Conservation (phyloP, 2,329 filamentous ascomycete species). For the Cercospora sp. region DNA sequence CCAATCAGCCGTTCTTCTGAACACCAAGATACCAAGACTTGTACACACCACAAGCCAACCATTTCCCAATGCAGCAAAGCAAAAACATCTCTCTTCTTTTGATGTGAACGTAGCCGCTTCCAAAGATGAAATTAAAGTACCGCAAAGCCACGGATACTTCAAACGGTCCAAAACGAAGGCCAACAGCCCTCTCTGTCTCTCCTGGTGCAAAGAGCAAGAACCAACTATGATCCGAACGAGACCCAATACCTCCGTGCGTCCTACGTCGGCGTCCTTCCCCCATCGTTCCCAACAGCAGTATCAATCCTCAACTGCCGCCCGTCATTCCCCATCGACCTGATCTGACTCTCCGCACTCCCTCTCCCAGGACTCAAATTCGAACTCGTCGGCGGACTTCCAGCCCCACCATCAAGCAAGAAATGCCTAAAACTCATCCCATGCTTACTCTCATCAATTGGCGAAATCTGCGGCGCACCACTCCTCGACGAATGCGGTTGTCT, state of each 20-base stretch:
- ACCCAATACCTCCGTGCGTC: neutral
- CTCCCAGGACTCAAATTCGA: neutral
- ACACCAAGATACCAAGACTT: neutral
- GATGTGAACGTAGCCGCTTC: neutral
- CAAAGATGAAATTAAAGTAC: neutral
- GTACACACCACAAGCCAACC: neutral
- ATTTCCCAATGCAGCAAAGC: neutral
- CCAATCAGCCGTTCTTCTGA: neutral
- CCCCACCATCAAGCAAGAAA: conserved; percentile 30
- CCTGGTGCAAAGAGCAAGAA: neutral
- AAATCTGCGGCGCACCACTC: conserved; percentile 14
- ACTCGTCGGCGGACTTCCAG: conserved; percentile 2
- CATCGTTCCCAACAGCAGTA: conserved; percentile 24
- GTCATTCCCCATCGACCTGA: conserved; percentile 10
- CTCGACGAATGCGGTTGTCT: conserved; percentile 4
- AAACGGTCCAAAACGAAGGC: neutral
- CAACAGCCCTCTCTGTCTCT: neutral
- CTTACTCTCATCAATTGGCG: conserved; percentile 19
- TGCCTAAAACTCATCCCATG: conserved; percentile 32
- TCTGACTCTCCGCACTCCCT: conserved; percentile 12
- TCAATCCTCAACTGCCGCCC: conserved; percentile 23
- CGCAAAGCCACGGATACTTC: neutral
- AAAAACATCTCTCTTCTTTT: neutral
- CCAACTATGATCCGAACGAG: neutral
- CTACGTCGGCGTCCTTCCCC: conserved; percentile 29